phyloP scores from a whole-genome alignment of 2,329 filamentous ascomycete genomes.

The Penicillium freii region DNA sequence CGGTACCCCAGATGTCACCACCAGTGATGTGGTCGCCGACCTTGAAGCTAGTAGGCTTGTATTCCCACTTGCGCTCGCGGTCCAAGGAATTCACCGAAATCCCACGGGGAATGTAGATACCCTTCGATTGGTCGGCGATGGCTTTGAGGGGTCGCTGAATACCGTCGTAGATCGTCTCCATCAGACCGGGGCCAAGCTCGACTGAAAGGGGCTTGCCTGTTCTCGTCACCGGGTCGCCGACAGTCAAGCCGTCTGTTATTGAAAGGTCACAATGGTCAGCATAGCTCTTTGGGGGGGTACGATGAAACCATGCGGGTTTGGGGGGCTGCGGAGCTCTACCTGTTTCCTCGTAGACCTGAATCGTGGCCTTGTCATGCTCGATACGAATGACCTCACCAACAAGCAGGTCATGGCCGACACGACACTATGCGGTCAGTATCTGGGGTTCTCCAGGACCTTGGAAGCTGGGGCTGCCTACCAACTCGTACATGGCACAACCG shows the following conservation, averaged over 20 bases:
- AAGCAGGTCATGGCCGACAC: conserved; percentile 85
- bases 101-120: conserved; percentile 97
- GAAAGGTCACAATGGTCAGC: conserved; percentile 10
- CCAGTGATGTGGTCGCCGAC: conserved; percentile 96
- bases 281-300: conserved; percentile 2
- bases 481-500: conserved; percentile 99
- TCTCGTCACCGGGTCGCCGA: conserved; percentile 86
- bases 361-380: conserved; percentile 89
- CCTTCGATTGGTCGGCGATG: conserved; percentile 73
- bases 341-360: conserved; percentile 99
- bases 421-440: conserved; percentile 58
- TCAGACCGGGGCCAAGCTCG: conserved; percentile 91
- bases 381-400: conserved; percentile 98
- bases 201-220: conserved; percentile 96
- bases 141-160: conserved; percentile 91
- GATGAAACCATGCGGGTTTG: conserved; percentile 8
- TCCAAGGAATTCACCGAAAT: conserved; percentile 84
- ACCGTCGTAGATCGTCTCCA: conserved; percentile 99
- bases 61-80: conserved; percentile 93
- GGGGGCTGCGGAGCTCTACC: conserved; percentile 51
- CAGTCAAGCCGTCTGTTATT: conserved; percentile 73
- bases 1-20: conserved; percentile 91
- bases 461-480: conserved; percentile 57
- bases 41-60: conserved; percentile 79
- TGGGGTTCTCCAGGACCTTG: conserved; percentile 1